Base-by-base conservation (phyloP, 371 early-diverging fungal species). In the Coemansia sp. region DNA sequence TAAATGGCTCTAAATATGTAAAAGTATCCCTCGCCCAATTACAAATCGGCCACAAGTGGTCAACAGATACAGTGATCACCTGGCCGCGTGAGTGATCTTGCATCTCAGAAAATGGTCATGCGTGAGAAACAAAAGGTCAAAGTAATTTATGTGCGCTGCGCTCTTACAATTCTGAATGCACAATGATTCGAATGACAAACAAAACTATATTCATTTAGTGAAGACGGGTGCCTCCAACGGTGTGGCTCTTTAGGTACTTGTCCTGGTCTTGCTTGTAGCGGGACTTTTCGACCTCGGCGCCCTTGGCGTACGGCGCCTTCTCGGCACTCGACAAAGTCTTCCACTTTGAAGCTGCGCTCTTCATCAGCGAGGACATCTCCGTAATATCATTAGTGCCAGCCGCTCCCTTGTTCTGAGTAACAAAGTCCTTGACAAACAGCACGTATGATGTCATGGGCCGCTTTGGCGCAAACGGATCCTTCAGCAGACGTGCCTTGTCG, bases 381-480 rank as follows among this genome's bases (percentile, higher is more conserved):
- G 37, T 37, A 3, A 37, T 37, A 37, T 37, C 37, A 37, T 52
- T 40, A 16, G 37, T 16, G 37, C 51, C 27, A 4, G 27, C 16
- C 40, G 18, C 6, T 13, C 31, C 42, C 21, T n/a, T 18, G 27
- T 18, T 14, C 13, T 22, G 42, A 13, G 34, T 16, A 50, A 64
- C 2, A 31, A 51, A n/a, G 34, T 84, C 79, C n/a, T 67, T 50
- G 1, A 79, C 42, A 50, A 70, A 89, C 4, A 78, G 58, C 69
- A 84, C 62, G 54, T 71, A 89, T 1, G 76, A 68, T 39, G 80
- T 75, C 54, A 63, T 48, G 5, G 88, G 86, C 7, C 82, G 81
- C 78, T 84, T 86, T 45, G 89, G 89, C 22, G 81, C 80, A 26
- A 80, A 83, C 52, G 89, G 89, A 64, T 89, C 88, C 68, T 79